These are phyloP conservation scores for Daldinia sp. DNA, from an alignment of 2,329 filamentous ascomycete species.

Conservation along the genomic window DNA sequence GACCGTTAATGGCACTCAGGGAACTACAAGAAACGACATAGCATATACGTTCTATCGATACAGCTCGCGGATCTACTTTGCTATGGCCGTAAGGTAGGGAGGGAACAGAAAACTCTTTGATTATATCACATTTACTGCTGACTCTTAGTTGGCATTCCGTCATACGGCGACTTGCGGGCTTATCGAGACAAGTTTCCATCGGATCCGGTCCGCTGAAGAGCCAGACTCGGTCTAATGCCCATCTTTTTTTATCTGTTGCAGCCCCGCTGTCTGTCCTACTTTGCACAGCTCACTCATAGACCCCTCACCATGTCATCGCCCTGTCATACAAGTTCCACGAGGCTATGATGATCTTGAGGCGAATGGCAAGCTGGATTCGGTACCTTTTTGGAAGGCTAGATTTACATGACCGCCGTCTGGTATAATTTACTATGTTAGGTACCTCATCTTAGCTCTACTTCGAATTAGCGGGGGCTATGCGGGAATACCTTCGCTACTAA, in stretches of 20 bases:
- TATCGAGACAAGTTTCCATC: constrained; percentile 36
- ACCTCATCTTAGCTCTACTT: constrained; percentile 29
- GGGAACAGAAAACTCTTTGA: neutral
- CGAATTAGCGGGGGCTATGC: constrained; percentile 25
- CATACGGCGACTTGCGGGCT: constrained; percentile 29
- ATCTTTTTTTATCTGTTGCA: constrained; percentile 22
- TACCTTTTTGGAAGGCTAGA: constrained; percentile 12
- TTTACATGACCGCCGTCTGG: constrained; percentile 22
- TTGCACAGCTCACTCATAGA: constrained; percentile 30
- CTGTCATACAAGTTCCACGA: constrained; percentile 28
- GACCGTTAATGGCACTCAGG: neutral
- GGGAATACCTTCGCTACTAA: constrained; percentile 30
- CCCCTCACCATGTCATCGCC: constrained; percentile 31
- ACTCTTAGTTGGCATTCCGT: constrained; percentile 34
- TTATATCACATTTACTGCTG: constrained; percentile 10
- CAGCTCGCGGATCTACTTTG: neutral
- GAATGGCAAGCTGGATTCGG: constrained; percentile 23
- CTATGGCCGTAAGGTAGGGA: neutral
- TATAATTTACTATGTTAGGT: constrained; percentile 14
- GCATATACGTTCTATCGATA: neutral
- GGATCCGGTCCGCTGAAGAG: constrained; percentile 34
- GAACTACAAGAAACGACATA: neutral
- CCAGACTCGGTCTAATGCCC: constrained; percentile 25
- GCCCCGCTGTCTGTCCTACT: constrained; percentile 28
- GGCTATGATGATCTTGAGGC: constrained; percentile 22